phyloP scores from a whole-genome alignment of 306 rosid genomes.

The Lablab purpureus region DNA sequence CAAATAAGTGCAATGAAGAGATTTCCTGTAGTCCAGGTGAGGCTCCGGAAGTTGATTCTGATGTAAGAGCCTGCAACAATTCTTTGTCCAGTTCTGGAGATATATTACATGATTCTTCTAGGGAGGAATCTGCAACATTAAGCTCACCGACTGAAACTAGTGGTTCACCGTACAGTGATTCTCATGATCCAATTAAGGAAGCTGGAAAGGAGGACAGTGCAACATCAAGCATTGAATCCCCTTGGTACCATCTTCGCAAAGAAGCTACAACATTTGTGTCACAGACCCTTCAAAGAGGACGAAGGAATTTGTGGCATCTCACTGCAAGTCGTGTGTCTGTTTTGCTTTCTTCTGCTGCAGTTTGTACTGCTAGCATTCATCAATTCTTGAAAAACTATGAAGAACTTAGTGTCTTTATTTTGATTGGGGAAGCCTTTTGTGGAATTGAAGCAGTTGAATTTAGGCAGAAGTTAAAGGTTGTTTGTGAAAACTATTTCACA shows the following conservation, averaged over 20 bases:
- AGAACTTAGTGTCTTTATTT: constrained; percentile 84
- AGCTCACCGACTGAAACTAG: constrained; percentile 58
- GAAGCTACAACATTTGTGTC: constrained; percentile 89
- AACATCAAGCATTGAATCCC: constrained; percentile 81
- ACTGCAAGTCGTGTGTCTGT: constrained; percentile 93
- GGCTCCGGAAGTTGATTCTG: constrained; percentile 60
- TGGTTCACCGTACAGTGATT: constrained; percentile 46
- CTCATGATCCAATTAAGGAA: constrained; percentile 55
- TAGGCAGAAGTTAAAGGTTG: constrained; percentile 91
- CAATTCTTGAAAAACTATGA: constrained; percentile 97
- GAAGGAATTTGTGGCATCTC: constrained; percentile 97
- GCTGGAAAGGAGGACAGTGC: constrained; percentile 60
- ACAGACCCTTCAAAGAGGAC: constrained; percentile 90
- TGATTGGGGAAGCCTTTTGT: constrained; percentile 98
- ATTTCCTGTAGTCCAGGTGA: constrained; percentile 52
- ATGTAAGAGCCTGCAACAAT: constrained; percentile 50
- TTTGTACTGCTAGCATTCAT: constrained; percentile 88
- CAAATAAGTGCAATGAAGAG: constrained; percentile 55
- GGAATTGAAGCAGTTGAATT: constrained; percentile 97
- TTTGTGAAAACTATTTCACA: constrained; percentile 91
- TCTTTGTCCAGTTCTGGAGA: constrained; percentile 57
- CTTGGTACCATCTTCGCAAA: constrained; percentile 93
- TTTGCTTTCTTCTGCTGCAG: constrained; percentile 88
- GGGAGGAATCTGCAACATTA: constrained; percentile 54
- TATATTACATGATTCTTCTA: constrained; percentile 50